phyloP scores from a whole-genome alignment of 257 asterid species.

The Solanum ossicruentum region DNA sequence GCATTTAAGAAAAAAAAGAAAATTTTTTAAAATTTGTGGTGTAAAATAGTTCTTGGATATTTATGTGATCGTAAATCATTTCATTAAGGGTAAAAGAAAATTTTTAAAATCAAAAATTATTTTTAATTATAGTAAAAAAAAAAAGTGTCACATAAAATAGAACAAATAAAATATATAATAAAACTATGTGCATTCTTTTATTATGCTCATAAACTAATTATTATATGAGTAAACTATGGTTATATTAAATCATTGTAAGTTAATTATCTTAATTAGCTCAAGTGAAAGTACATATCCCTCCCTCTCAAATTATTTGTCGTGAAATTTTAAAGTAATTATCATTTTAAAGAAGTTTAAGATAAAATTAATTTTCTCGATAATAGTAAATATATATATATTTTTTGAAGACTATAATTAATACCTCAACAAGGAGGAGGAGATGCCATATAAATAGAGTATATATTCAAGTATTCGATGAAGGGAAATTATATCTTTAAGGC shows the following conservation, averaged over 20 bases:
- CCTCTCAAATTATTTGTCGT: not conserved
- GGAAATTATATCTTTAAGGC: not conserved
- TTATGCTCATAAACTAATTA: not conserved
- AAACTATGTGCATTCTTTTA: not conserved
- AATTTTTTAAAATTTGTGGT: too few relatives aligned
- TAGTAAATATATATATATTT: not conserved
- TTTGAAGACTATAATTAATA: not conserved
- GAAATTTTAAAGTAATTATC: not conserved
- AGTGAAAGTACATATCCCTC: not conserved
- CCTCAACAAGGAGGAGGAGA: not conserved
- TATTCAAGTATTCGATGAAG: not conserved
- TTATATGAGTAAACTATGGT: not conserved
- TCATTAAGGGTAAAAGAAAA: too few relatives aligned
- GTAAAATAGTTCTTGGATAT: too few relatives aligned
- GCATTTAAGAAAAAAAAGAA: too few relatives aligned
- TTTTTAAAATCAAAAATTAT: too few relatives aligned
- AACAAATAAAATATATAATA: too few relatives aligned
- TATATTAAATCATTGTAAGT: not conserved
- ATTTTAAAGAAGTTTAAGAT: not conserved
- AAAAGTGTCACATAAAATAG: too few relatives aligned
- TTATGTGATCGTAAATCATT: too few relatives aligned
- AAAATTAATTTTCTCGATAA: not conserved
- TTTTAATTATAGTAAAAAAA: too few relatives aligned
- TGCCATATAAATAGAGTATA: too few relatives aligned
- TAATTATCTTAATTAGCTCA: not conserved